A percentile compares a stretch with the other conserved stretches of the same genome.
These are phyloP conservation scores for Aleurites moluccanus DNA, from an alignment of 441 rosid genomes.

Conservation along the genomic window DNA sequence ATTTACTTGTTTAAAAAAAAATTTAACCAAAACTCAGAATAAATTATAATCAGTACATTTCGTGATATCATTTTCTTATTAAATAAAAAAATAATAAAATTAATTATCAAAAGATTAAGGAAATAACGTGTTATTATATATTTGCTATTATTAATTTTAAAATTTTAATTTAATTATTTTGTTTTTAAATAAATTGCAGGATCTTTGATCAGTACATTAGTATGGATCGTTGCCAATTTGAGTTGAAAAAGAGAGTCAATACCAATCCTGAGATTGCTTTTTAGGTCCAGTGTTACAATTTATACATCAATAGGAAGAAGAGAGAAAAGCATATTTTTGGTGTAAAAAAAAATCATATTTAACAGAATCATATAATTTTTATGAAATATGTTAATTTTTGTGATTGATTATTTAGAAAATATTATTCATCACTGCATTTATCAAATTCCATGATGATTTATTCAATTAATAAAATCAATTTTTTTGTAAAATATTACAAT, in stretches of 20 bases:
- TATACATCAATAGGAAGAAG: background rate
- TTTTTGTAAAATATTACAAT: too few relatives aligned
- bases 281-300: too few relatives aligned
- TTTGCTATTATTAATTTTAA: background rate
- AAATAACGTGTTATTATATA: too few relatives aligned
- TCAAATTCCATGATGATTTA: too few relatives aligned
- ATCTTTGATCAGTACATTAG: slow-evolving; percentile 1
- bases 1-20: too few relatives aligned
- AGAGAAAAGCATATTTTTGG: background rate
- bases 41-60: too few relatives aligned
- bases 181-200: slow-evolving; percentile 17
- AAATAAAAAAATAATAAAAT: too few relatives aligned
- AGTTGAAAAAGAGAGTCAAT: slow-evolving; percentile 4
- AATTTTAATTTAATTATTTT: background rate
- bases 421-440: background rate
- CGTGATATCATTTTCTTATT: too few relatives aligned
- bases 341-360: background rate
- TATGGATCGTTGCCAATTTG: slow-evolving; percentile 14
- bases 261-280: background rate
- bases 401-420: too few relatives aligned
- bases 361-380: background rate
- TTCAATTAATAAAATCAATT: too few relatives aligned
- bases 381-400: background rate
- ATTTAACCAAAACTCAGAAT: too few relatives aligned
- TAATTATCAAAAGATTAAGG: too few relatives aligned